phyloP scores from a whole-genome alignment of 176 grass and related monocot species.

The Sorghum bicolor region DNA sequence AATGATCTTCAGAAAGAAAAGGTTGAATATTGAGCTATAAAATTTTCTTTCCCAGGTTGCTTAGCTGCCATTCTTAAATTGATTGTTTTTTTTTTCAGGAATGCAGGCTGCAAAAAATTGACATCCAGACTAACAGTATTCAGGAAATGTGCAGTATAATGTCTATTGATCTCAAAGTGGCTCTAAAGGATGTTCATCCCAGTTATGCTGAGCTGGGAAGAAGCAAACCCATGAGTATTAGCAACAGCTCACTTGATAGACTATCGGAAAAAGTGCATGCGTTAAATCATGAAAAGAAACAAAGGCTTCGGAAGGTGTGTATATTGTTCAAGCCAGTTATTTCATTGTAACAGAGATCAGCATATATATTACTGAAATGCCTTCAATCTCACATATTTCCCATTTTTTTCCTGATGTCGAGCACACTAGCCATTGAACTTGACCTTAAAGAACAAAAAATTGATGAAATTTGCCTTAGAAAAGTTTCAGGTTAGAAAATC shows the following conservation, averaged over 20 bases:
- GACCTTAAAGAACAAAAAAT: neutral
- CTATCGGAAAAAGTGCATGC: slow-evolving; percentile 48
- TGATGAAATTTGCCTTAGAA: neutral
- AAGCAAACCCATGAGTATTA: slow-evolving; percentile 51
- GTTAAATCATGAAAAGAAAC: slow-evolving; percentile 75
- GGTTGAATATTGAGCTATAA: slow-evolving; percentile 31
- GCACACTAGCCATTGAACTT: neutral
- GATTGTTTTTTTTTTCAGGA: slow-evolving; percentile 54
- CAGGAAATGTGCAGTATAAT: slow-evolving; percentile 64
- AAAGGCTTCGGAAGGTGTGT: slow-evolving; percentile 69
- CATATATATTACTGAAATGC: neutral
- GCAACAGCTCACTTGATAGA: slow-evolving; percentile 56
- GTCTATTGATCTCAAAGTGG: slow-evolving; percentile 68
- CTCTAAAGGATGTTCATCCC: slow-evolving; percentile 67
- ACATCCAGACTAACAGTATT: slow-evolving; percentile 49
- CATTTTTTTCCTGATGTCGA: neutral
- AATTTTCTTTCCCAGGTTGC: neutral
- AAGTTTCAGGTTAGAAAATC: neutral
- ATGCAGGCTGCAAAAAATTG: slow-evolving; percentile 65
- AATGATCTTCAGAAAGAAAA: slow-evolving; percentile 77
- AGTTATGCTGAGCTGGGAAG: slow-evolving; percentile 52
- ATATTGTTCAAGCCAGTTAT: neutral
- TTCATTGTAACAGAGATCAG: neutral
- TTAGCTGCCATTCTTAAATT: slow-evolving; percentile 5
- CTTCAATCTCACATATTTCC: neutral